Evolutionary conservation across 2,329 filamentous ascomycete species (phyloP), one percentile per base, ranked within the genome.

Genomic region (Dendryphion nanum): DNA sequence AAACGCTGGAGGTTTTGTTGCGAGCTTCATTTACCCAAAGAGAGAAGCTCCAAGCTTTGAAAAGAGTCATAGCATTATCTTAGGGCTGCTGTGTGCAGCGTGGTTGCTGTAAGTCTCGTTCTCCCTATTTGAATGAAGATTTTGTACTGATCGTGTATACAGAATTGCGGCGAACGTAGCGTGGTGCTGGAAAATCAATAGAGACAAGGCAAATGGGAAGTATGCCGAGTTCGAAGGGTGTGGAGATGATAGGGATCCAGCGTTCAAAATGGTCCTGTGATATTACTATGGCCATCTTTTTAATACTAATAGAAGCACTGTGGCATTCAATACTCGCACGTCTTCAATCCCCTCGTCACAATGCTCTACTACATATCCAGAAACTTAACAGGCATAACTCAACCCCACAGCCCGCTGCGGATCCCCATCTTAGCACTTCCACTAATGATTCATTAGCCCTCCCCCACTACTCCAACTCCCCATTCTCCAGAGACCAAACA

Each of bases 1-100:
- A 0, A 86, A 86, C 47, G 77, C 74, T 6, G 82, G 82, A 31
- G 82, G 82, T 0, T 83, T 85, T 48, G 80, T 85, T 2, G 77
- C 81, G 0, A 78, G 75, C 0, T 84, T 84, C 52, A 75, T 80
- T 4, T 85, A 85, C 46, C 79, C 78, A 3, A 71, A 70, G 33
- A 57, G 50, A 0, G 70, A 85, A 35, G 74, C 70, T 0, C 80
- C 81, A 1, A 67, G 73, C 36, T 85, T 78, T 41, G 75, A 78
- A 44, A 69, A 72, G 30, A 81, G 81, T 2, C 82, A 85, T 54
- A 80, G 75, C 0, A 72, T 83, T 8, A 71, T 85, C 18, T 51
- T 85, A 18, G 73, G 78, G 0, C 51, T 85, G 16, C 52, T 86
- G 30, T 77, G 78, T 26, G 78, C 72, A 50, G 76, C 78, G 3